Percentiles rank a stretch among this genome's conserved stretches.
phyloP scores from a whole-genome alignment of 108 stramenopile genomes.

The Parietichytrium sp. region DNA sequence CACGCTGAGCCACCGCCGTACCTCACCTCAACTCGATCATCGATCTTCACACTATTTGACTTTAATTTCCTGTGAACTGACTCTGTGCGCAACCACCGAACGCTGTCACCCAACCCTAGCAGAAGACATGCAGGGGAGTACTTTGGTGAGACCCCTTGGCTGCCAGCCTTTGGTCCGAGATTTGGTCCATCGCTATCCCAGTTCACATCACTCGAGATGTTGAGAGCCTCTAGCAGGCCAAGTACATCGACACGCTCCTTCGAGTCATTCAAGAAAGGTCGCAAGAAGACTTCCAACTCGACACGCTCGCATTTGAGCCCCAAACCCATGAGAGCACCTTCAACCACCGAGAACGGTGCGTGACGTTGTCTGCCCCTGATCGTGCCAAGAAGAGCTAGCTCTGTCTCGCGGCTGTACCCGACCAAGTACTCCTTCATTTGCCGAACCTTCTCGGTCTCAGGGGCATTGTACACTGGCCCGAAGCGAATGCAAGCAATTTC shows the following conservation, averaged over 20 bases:
- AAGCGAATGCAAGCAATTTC: background rate
- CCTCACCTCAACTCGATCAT: background rate
- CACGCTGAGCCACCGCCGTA: background rate
- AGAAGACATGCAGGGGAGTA: background rate
- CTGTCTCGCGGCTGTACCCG: too few species aligned
- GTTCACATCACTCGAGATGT: background rate
- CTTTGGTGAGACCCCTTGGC: background rate
- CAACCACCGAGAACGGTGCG: background rate
- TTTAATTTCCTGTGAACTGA: background rate
- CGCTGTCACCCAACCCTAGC: background rate
- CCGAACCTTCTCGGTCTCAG: background rate
- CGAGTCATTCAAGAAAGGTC: background rate
- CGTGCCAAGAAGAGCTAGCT: background rate
- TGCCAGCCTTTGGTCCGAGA: background rate
- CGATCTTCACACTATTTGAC: background rate
- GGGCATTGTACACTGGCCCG: background rate
- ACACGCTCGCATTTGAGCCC: background rate
- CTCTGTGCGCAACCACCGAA: background rate
- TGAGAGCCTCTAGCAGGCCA: background rate
- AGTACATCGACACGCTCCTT: background rate
- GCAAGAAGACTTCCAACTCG: slow-evolving; percentile 1
- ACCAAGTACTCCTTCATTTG: background rate
- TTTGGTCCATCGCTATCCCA: background rate
- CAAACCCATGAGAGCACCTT: background rate
- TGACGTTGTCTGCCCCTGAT: background rate